Percentiles rank a stretch among this genome's conserved stretches.
Conservation (phyloP, 495 filamentous ascomycete genomes). For the Xylona heveae region DNA sequence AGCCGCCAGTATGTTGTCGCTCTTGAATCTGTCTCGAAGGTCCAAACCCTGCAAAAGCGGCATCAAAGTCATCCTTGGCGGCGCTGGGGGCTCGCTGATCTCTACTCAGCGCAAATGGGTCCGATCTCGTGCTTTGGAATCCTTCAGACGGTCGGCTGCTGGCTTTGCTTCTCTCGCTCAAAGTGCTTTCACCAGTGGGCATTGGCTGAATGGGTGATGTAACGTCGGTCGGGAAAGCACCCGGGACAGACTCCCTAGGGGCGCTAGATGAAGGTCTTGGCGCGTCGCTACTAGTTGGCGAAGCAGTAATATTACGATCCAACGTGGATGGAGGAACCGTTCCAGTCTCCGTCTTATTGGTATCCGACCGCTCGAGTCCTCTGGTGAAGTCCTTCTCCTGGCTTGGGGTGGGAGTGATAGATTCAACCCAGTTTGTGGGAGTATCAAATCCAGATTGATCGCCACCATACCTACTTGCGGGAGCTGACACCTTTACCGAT, state of each 20-base stretch:
- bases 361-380: conserved; percentile 13
- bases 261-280: conserved; percentile 6
- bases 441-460: conserved; percentile 35
- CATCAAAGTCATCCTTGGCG: conserved; percentile 56
- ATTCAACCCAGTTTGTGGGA: conserved; percentile 23
- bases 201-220: conserved; percentile 21
- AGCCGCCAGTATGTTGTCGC: conserved; percentile 16
- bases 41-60: conserved; percentile 44
- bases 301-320: not conserved
- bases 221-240: conserved; percentile 34
- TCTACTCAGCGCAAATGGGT: conserved; percentile 30
- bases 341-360: not conserved
- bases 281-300: not conserved
- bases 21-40: conserved; percentile 17
- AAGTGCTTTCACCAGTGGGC: conserved; percentile 26
- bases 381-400: conserved; percentile 19
- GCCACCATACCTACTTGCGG: conserved; percentile 45
- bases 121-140: conserved; percentile 9
- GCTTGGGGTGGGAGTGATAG: conserved; percentile 22
- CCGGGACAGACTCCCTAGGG: conserved; percentile 24
- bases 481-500: conserved; percentile 64
- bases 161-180: conserved; percentile 17
- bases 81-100: conserved; percentile 29
- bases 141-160: conserved; percentile 12
- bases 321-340: not conserved